phyloP scores from a whole-genome alignment of 257 asterid genomes.

The Nicotiana tomentosiformis region DNA sequence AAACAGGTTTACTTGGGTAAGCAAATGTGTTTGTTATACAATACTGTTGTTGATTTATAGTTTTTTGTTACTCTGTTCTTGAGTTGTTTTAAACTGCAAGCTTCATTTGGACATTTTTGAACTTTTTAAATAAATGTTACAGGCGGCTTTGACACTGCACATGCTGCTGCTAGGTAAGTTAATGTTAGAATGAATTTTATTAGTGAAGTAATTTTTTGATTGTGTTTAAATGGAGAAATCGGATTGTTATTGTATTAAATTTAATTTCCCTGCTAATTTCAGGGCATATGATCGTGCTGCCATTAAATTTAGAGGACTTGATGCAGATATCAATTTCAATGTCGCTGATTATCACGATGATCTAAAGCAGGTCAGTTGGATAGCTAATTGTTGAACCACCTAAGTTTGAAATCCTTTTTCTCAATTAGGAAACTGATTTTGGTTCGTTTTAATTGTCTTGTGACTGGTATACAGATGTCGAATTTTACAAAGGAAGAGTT shows the following conservation, averaged over 20 bases:
- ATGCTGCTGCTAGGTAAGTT: conserved; percentile 87
- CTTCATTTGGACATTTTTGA: not conserved
- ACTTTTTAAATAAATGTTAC: conserved; percentile 6
- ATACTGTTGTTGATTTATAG: conserved; percentile 3
- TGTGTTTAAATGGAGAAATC: not conserved
- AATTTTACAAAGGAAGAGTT: conserved; percentile 87
- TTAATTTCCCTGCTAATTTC: conserved; percentile 14
- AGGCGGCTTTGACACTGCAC: conserved; percentile 99
- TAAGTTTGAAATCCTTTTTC: not conserved
- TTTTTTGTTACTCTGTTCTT: not conserved
- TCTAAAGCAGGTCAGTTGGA: conserved; percentile 56
- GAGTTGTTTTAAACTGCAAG: not conserved
- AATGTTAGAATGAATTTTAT: conserved; percentile 4
- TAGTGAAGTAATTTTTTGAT: not conserved
- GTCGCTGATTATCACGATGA: conserved; percentile 74
- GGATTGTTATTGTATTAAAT: not conserved
- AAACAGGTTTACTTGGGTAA: conserved; percentile 94
- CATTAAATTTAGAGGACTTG: conserved; percentile 81
- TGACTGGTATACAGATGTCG: conserved; percentile 48
- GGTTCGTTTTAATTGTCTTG: not conserved
- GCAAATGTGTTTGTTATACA: conserved; percentile 1
- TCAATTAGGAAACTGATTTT: not conserved
- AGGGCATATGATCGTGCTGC: conserved; percentile 99
- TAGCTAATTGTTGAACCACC: not conserved
- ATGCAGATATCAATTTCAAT: conserved; percentile 86